A percentile compares a stretch with the other conserved stretches of the same genome.
phyloP scores from a whole-genome alignment of 78 protist species.

The Dictyostelium citrinum region DNA sequence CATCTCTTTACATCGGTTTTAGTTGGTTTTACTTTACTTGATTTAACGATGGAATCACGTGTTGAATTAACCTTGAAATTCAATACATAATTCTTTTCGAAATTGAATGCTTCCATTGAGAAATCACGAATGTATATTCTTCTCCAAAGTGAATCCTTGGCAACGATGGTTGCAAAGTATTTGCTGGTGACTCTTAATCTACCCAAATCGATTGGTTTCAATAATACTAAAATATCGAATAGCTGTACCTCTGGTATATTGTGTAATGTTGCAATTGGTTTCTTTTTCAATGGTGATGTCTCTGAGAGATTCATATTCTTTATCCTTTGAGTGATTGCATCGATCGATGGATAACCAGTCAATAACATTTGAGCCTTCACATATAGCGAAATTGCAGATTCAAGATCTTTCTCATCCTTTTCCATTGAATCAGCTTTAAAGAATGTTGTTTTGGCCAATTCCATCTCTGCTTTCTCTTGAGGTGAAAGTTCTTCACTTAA shows the following conservation, averaged over 20 bases:
- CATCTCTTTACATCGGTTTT: neutral
- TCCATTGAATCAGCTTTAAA: conserved; percentile 40
- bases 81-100: neutral
- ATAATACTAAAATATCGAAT: neutral
- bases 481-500: neutral
- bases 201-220: neutral
- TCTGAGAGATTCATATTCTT: neutral
- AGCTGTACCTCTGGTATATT: conserved; percentile 9
- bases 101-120: neutral
- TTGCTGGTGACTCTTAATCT: neutral
- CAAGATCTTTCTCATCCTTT: conserved; percentile 38
- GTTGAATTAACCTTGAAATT: neutral
- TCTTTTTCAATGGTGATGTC: neutral
- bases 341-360: conserved; percentile 5
- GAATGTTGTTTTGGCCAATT: conserved; percentile 1
- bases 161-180: neutral
- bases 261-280: neutral
- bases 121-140: neutral
- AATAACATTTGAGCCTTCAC: conserved; percentile 54
- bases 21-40: neutral
- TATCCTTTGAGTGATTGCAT: neutral
- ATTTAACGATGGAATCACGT: neutral
- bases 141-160: conserved; percentile 34
- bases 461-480: neutral
- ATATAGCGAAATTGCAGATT: conserved; percentile 7